Base-by-base conservation (phyloP, 2,329 filamentous ascomycete species). In the Colletotrichum gigasporum region DNA sequence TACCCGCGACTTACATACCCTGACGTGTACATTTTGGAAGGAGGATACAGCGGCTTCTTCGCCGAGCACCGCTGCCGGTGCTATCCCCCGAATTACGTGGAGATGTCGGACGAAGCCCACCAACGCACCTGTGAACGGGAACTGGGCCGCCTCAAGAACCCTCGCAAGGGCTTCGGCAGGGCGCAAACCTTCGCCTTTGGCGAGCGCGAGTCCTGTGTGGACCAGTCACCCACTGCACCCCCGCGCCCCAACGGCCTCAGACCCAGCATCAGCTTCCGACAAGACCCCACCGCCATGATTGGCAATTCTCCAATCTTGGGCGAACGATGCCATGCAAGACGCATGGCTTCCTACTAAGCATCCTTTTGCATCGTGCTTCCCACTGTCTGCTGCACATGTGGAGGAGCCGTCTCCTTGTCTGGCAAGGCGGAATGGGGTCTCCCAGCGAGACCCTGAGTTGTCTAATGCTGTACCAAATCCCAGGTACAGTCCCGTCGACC, bases 111-210 rank as follows among this genome's bases (percentile, higher is more conserved):
- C 69, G 91, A 95, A 75, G 93, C 95, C 75, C 94, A 99, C 78
- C 92, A 93, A 71, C 90, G 90, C 72, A 96, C 94, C 42, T 98
- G 96, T 76, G 96, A 99, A 82, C 91, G 93, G 71, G 95, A 97
- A 72, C 90, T 99, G 83, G 93, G 94, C 72, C 94, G 94, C 75
- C 88, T 99, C 71, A 95, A 96, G 78, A 91, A 96, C 75, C 85
- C 83, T 71, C 89, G 94, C 71, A 91, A 92, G 70, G 96, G 95
- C 73, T 84, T 99, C 60, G 87, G 88, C 75, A 89, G 96, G 68
- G 94, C 96, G 30, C 92, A 96, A 78, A 99, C 96, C 1, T 99
- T 96, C 82, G 95, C 96, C 26, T 98, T 97, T 79, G 96, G 95
- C 45, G 88, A 96, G 75, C 87, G 90, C 53, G 81, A 84, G 42